Evolutionary conservation across 805 yeast genomes (phyloP).

Genomic region (Monosporozyma aerobia): DNA sequence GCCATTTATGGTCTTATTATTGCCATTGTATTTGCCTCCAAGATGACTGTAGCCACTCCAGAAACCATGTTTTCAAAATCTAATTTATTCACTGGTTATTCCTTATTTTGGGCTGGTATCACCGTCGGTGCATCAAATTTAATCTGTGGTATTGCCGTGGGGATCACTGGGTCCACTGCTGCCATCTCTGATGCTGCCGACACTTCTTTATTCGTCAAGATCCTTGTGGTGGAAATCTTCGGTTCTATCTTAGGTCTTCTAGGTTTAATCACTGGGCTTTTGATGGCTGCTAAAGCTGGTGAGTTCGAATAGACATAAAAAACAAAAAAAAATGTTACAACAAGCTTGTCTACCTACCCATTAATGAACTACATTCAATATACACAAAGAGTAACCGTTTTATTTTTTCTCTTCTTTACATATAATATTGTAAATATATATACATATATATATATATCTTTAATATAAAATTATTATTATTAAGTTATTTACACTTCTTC

Average conservation of each 20-base stretch:
- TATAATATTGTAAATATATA: background rate
- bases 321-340: background rate
- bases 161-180: conserved; percentile 97
- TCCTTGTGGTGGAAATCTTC: conserved; percentile 92
- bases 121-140: conserved; percentile 91
- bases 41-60: conserved; percentile 60
- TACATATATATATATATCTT: background rate
- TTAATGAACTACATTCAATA: background rate
- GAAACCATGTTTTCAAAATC: conserved; percentile 61
- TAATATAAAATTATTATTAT: background rate
- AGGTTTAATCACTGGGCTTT: conserved; percentile 91
- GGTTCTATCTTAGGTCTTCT: conserved; percentile 93
- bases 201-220: conserved; percentile 87
- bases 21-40: conserved; percentile 94
- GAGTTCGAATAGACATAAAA: conserved; percentile 52
- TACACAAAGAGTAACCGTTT: too few species aligned
- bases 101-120: conserved; percentile 95
- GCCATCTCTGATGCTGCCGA: conserved; percentile 98
- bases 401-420: background rate
- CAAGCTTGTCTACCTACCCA: background rate
- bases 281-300: conserved; percentile 93
- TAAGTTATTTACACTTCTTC: conserved; percentile 31
- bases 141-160: conserved; percentile 95
- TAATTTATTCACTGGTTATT: conserved; percentile 88
- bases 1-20: conserved; percentile 96